Base-by-base conservation (phyloP, 2,329 filamentous ascomycete genomes). In the Curvularia lunata region DNA sequence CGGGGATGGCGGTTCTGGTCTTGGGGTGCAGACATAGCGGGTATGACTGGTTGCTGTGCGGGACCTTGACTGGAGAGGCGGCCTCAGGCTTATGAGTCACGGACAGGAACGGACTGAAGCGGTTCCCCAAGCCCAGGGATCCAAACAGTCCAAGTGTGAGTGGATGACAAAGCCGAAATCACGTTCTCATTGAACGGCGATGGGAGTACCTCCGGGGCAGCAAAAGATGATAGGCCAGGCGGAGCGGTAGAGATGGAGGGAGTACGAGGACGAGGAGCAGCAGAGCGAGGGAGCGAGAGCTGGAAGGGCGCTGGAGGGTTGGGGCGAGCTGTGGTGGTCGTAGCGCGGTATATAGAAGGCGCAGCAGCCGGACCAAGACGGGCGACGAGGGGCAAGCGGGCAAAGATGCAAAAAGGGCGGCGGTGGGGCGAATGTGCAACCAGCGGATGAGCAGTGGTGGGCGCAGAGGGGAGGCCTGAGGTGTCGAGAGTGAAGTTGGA, bases 1-100 rank as follows among this genome's bases (percentile, higher is more conserved):
- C 80, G 80, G 66, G 80, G 80, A 65, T 82, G 74, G 62, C 70
- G 70, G 59, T 72, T 80, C 62, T 81, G 73, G 59, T 69, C 68
- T 57, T 73, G 71, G 68, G 76, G 61, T 59, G 70, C 66, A 54
- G 74, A 74, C 76, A 78, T 78, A 66, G 63, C 73, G 68, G 57
- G 38, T 68, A 65, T 76, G 73, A 77, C 71, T 77, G 69, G 69
- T 50, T 61, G 58, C 58, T 58, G 62, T 65, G 61, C 58, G 54
- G 62, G 63, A 57, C 32, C 7, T 37, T 37, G 6, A 37, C 32
- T 64, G 67, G 57, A 63, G 69, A 61, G 63, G 60, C 64, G 68
- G 66, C 68, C 66, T 70, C 67, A 68, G 69, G 63, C 54, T 68
- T 34, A 72, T 76, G 74, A 76, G 72, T 76, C 74, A 76, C 64